A percentile compares a stretch with the other conserved stretches of the same genome.
Evolutionary conservation across 208 protist genomes (phyloP).

Genomic region (Acanthamoeba divionensis): DNA sequence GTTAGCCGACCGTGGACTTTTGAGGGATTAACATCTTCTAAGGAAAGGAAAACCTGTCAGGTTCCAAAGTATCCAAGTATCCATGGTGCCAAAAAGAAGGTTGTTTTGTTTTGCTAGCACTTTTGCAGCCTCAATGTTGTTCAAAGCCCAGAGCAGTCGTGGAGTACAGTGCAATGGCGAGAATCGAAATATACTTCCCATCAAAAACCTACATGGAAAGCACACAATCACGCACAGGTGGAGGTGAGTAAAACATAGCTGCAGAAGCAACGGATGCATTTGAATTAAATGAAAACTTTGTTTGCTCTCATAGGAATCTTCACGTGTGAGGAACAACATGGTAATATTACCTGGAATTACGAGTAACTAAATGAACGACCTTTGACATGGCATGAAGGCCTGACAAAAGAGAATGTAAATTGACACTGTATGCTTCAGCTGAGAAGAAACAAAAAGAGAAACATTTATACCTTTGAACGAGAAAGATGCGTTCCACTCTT

Average conservation of each 20-base stretch:
- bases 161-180: slow-evolving; percentile 29
- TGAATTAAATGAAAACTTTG: not conserved
- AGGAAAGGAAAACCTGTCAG: slow-evolving; percentile 27
- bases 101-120: slow-evolving; percentile 31
- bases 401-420: too few relatives aligned
- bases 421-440: too few relatives aligned
- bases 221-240: not conserved
- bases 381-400: too few relatives aligned
- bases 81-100: slow-evolving; percentile 66
- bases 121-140: slow-evolving; percentile 52
- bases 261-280: not conserved
- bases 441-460: too few relatives aligned
- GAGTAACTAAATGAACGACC: too few relatives aligned
- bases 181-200: slow-evolving; percentile 49
- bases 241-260: not conserved
- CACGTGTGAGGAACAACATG: too few relatives aligned
- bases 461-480: not conserved
- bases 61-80: slow-evolving; percentile 69
- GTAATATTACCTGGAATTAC: too few relatives aligned
- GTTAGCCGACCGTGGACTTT: not conserved
- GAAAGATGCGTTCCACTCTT: slow-evolving; percentile 44
- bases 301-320: too few relatives aligned
- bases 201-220: not conserved
- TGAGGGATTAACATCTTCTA: slow-evolving; percentile 65
- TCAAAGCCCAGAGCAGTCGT: slow-evolving; percentile 53